phyloP scores from a whole-genome alignment of 1,139 yeast genomes.

The Lodderomyces metapsilosis region DNA sequence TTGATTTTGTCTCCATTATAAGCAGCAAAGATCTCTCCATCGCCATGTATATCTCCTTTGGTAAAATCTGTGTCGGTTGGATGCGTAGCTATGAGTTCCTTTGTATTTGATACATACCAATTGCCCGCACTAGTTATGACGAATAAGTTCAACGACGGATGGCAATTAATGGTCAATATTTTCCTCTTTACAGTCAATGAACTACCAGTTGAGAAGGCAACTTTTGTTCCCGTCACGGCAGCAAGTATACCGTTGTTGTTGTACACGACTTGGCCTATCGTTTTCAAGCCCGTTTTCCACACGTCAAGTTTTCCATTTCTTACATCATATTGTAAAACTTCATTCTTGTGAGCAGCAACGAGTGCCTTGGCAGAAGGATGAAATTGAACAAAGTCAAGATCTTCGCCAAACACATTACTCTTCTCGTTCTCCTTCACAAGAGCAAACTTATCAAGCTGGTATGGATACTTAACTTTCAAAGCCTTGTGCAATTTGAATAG shows the following conservation, averaged over 20 bases:
- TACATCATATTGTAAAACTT: conserved; percentile 3
- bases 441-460: conserved; percentile 16
- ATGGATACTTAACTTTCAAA: conserved; percentile 34
- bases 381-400: background rate
- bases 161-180: conserved; percentile 12
- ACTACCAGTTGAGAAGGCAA: conserved; percentile 8
- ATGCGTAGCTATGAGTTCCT: background rate
- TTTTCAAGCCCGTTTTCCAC: conserved; percentile 2
- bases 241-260: conserved; percentile 8
- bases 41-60: conserved; percentile 48
- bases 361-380: background rate
- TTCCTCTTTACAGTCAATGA: conserved; percentile 9
- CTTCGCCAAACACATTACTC: background rate
- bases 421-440: background rate
- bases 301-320: conserved; percentile 3
- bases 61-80: background rate
- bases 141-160: conserved; percentile 14
- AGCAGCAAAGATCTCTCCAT: conserved; percentile 59
- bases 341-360: background rate
- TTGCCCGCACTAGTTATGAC: conserved; percentile 1
- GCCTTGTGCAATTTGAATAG: conserved; percentile 45
- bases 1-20: conserved; percentile 27
- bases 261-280: background rate
- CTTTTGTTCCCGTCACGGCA: background rate
- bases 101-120: background rate